Conservation (phyloP, 2,329 filamentous ascomycete genomes). For the Neurospora sp. region DNA sequence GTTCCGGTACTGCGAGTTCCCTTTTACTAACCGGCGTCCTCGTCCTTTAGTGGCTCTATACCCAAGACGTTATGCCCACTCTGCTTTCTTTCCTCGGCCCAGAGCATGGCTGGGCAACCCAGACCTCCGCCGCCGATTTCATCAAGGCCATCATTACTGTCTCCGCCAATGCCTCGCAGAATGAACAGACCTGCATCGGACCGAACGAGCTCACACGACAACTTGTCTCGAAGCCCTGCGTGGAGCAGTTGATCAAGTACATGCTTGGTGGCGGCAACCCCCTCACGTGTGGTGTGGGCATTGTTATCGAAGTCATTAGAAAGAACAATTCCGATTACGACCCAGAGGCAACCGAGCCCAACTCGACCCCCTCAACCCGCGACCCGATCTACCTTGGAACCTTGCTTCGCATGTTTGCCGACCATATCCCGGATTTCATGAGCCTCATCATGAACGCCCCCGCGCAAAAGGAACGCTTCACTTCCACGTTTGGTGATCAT, state of each 20-base stretch:
- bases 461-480: conserved; percentile 62
- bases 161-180: conserved; percentile 93
- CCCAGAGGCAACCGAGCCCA: conserved; percentile 73
- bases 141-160: conserved; percentile 98
- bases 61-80: conserved; percentile 76
- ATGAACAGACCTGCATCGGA: conserved; percentile 97
- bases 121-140: conserved; percentile 94
- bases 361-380: conserved; percentile 67
- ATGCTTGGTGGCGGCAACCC: conserved; percentile 94
- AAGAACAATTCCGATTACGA: conserved; percentile 99
- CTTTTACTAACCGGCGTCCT: background rate
- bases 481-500: conserved; percentile 79
- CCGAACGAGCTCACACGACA: conserved; percentile 95
- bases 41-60: conserved; percentile 68
- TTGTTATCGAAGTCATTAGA: conserved; percentile 94
- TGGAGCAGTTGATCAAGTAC: conserved; percentile 74
- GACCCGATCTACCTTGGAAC: conserved; percentile 96
- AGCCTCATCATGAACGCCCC: conserved; percentile 70
- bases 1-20: too few species aligned
- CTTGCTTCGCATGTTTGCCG: conserved; percentile 77
- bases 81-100: conserved; percentile 80
- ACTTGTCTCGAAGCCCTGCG: conserved; percentile 76
- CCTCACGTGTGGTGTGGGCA: conserved; percentile 89
- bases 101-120: conserved; percentile 77
- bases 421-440: conserved; percentile 92